Conservation (phyloP, 768 basidiomycete genomes). For the Naganishia kalamii region DNA sequence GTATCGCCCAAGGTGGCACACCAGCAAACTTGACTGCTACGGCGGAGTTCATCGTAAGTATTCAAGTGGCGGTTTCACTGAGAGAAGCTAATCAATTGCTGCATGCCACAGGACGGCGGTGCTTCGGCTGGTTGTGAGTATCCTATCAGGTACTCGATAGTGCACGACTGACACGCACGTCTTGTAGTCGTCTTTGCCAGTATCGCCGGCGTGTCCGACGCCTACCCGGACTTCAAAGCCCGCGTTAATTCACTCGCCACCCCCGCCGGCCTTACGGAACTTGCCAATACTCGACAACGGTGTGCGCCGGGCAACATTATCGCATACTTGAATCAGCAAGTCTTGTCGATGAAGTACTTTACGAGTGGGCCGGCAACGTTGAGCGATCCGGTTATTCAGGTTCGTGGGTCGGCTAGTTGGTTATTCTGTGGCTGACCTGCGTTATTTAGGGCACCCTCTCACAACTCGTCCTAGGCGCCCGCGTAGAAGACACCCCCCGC, state of each 20-base stretch:
- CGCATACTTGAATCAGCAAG: neutral
- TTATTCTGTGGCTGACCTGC: neutral
- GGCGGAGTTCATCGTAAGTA: neutral
- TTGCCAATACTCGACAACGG: neutral
- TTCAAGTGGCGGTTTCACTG: neutral
- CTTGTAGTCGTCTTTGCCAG: neutral
- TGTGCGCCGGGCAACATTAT: constrained; percentile 7
- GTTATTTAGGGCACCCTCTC: neutral
- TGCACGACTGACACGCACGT: neutral
- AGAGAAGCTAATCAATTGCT: too few species aligned
- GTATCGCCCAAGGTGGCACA: neutral
- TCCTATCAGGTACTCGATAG: too few species aligned
- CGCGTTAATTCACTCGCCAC: neutral
- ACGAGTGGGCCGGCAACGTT: neutral
- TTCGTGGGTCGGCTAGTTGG: neutral
- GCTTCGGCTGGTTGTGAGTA: neutral
- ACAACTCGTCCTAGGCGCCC: neutral
- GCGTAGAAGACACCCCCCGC: neutral
- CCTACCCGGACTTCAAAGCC: neutral
- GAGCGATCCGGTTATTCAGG: constrained; percentile 1
- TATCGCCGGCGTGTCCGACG: constrained; percentile 14
- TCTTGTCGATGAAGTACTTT: neutral
- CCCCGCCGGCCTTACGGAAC: neutral
- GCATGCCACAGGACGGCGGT: neutral
- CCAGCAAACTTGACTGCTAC: constrained; percentile 10